Evolutionary conservation across 148 eudicot genomes (phyloP).

Genomic region (Cornus controversa): DNA sequence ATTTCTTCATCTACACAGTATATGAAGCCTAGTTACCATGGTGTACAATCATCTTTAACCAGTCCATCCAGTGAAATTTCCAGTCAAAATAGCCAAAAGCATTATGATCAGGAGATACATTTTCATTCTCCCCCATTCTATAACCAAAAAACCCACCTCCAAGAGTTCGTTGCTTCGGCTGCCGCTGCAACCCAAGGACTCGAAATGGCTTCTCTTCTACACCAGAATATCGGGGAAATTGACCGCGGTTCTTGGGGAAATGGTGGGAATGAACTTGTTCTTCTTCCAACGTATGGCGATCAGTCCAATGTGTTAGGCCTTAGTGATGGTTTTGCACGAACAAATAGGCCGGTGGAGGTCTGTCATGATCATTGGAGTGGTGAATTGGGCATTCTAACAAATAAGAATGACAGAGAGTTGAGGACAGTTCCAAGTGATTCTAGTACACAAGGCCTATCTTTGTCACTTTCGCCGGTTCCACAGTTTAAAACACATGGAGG

Average conservation of each 20-base stretch:
- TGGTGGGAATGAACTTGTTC: slow-evolving; percentile 16
- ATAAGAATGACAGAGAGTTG: slow-evolving; percentile 13
- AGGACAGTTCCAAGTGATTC: slow-evolving; percentile 16
- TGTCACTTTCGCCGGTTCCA: slow-evolving; percentile 37
- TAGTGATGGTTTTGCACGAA: background rate
- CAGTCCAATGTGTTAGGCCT: slow-evolving; percentile 1
- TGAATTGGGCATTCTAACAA: slow-evolving; percentile 14
- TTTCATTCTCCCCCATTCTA: slow-evolving; percentile 13
- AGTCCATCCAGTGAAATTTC: slow-evolving; percentile 6
- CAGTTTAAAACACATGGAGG: background rate
- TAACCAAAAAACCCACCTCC: slow-evolving; percentile 22
- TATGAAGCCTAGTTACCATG: slow-evolving; percentile 14
- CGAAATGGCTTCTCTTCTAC: slow-evolving; percentile 9
- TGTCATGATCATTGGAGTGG: slow-evolving; percentile 3
- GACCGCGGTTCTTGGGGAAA: slow-evolving; percentile 12
- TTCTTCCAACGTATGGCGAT: slow-evolving; percentile 13
- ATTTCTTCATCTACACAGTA: background rate
- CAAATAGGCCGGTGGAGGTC: background rate
- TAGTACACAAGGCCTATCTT: slow-evolving; percentile 30
- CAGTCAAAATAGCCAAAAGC: slow-evolving; percentile 16
- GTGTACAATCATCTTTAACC: slow-evolving; percentile 4
- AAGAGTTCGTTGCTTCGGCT: slow-evolving; percentile 21
- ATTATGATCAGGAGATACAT: slow-evolving; percentile 19
- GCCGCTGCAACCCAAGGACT: slow-evolving; percentile 1
- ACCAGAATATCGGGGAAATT: background rate